A percentile compares a stretch with the other conserved stretches of the same genome.
phyloP scores from a whole-genome alignment of 495 filamentous ascomycete genomes.

The Bombardia bombarda region DNA sequence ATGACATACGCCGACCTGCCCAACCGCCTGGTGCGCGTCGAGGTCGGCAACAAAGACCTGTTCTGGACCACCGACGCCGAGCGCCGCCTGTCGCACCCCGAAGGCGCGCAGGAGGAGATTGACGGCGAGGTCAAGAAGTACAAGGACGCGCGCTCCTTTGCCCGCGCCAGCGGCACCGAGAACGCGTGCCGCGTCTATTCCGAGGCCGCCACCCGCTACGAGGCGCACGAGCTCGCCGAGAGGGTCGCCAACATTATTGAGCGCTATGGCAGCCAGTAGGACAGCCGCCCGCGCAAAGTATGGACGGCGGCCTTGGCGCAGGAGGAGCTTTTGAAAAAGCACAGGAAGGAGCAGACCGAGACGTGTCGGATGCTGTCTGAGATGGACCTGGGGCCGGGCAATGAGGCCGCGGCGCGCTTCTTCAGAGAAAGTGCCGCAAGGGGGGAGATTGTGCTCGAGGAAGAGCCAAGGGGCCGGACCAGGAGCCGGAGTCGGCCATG shows the following conservation, averaged over 20 bases:
- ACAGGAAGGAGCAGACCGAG: too few species aligned
- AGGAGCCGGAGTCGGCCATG: too few species aligned
- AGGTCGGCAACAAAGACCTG: conserved; percentile 75
- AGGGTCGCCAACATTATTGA: conserved; percentile 69
- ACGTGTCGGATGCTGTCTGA: too few species aligned
- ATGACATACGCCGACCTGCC: conserved; percentile 91
- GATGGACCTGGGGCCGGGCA: too few species aligned
- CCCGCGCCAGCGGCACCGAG: conserved; percentile 87
- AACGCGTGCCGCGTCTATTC: conserved; percentile 95
- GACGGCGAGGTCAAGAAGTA: conserved; percentile 83
- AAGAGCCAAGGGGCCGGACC: too few species aligned
- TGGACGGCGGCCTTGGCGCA: too few species aligned
- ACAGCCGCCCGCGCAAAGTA: too few species aligned
- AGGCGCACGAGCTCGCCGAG: conserved; percentile 79
- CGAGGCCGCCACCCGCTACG: conserved; percentile 79
- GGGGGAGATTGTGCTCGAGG: too few species aligned
- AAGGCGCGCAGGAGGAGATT: conserved; percentile 73
- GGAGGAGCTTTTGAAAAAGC: too few species aligned
- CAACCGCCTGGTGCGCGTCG: conserved; percentile 86
- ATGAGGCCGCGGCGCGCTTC: too few species aligned
- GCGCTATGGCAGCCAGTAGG: conserved; percentile 18
- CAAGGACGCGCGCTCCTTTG: conserved; percentile 83
- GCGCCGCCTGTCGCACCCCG: conserved; percentile 71
- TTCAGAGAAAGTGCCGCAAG: too few species aligned
- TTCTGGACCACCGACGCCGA: conserved; percentile 91